A percentile compares a stretch with the other conserved stretches of the same genome.
These are phyloP conservation scores for Pterulicium gracile DNA, from an alignment of 1,284 basidiomycete species.

Conservation along the genomic window DNA sequence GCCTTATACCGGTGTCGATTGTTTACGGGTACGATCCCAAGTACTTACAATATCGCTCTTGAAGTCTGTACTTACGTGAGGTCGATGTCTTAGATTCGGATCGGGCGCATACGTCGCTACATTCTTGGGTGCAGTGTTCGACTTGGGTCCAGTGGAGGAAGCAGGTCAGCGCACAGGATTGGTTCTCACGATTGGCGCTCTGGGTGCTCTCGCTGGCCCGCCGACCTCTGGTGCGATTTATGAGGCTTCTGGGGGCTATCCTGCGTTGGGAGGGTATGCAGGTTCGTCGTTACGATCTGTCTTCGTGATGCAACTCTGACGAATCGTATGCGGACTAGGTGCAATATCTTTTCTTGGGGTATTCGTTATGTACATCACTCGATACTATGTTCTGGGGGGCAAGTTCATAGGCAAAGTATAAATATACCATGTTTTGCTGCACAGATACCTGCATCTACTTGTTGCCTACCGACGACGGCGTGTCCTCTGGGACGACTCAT, in stretches of 20 bases:
- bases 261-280: neutral
- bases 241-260: slow-evolving; percentile 28
- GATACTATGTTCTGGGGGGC: slow-evolving; percentile 1
- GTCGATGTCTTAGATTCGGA: slow-evolving; percentile 35
- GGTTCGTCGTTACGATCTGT: slow-evolving; percentile 19
- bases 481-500: too few species aligned
- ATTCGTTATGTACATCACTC: neutral
- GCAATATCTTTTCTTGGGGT: neutral
- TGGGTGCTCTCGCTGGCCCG: slow-evolving; percentile 40
- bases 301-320: too few species aligned
- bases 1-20: slow-evolving; percentile 29
- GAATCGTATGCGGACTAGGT: too few species aligned
- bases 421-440: too few species aligned
- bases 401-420: neutral
- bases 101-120: slow-evolving; percentile 49
- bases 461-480: too few species aligned
- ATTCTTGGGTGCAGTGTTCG: slow-evolving; percentile 41
- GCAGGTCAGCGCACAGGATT: slow-evolving; percentile 51
- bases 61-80: too few species aligned
- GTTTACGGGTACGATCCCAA: slow-evolving; percentile 30
- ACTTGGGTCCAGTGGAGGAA: slow-evolving; percentile 47
- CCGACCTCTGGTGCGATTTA: slow-evolving; percentile 51
- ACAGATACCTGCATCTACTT: too few species aligned
- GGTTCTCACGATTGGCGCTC: slow-evolving; percentile 37
- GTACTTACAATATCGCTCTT: too few species aligned